Conservation (phyloP, 2,329 filamentous ascomycete species). For the Claviceps sp. region DNA sequence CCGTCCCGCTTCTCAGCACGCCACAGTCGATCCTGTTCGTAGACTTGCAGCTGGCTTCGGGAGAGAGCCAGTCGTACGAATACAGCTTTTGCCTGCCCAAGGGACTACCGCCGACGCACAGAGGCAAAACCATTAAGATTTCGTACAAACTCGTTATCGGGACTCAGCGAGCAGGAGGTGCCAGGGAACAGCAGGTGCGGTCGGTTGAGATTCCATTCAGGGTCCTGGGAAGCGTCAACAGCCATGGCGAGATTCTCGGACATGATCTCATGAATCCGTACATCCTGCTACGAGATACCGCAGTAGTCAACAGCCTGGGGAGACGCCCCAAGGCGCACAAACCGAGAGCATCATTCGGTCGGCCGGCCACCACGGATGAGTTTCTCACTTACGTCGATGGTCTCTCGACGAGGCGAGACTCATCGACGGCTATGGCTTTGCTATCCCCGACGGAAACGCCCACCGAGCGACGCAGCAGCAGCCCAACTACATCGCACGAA, state of each 20-base stretch:
- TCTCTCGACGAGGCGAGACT: constrained; percentile 47
- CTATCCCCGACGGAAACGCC: constrained; percentile 56
- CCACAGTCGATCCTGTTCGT: constrained; percentile 95
- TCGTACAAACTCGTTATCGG: constrained; percentile 83
- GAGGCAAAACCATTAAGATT: constrained; percentile 88
- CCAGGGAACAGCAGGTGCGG: constrained; percentile 68
- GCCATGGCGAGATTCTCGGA: constrained; percentile 73
- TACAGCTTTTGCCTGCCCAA: constrained; percentile 78
- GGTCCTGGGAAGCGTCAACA: constrained; percentile 84
- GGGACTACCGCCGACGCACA: constrained; percentile 81
- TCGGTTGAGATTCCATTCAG: constrained; percentile 90
- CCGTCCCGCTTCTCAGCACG: constrained; percentile 83
- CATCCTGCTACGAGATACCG: constrained; percentile 74
- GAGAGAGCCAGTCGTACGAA: constrained; percentile 76
- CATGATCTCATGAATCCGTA: constrained; percentile 94
- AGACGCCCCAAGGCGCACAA: constrained; percentile 15
- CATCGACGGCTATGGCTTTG: constrained; percentile 43
- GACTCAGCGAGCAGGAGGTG: constrained; percentile 70
- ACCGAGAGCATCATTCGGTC: constrained; percentile 14
- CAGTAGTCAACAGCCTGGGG: constrained; percentile 41
- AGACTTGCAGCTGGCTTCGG: constrained; percentile 73
- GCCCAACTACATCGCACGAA: constrained; percentile 26
- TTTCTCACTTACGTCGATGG: constrained; percentile 69
- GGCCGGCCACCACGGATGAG: constrained; percentile 40
- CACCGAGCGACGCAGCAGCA: constrained; percentile 39